Evolutionary conservation across 176 grass and related monocot genomes (phyloP).

Genomic region (Avena insularis): DNA sequence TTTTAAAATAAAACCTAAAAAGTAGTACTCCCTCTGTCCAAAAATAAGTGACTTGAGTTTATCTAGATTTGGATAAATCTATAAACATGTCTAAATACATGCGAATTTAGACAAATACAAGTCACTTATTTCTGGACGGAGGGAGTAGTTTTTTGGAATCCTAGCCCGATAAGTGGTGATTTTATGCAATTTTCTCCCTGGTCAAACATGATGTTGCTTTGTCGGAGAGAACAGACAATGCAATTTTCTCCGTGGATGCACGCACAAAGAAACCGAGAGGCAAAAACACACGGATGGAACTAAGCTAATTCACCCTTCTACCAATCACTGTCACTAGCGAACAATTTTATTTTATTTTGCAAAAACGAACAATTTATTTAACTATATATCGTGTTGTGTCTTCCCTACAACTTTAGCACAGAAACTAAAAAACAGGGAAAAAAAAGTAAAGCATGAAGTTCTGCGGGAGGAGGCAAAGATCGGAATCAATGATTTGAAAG

Average conservation of each 20-base stretch:
- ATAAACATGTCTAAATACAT: no score
- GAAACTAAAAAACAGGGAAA: background rate
- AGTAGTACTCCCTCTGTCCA: no score
- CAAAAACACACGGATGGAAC: slow-evolving; percentile 23
- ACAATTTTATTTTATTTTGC: no score
- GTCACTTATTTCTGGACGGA: no score
- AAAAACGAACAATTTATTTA: background rate
- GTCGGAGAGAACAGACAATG: slow-evolving; percentile 10
- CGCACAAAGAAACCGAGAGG: background rate
- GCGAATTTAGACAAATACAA: no score
- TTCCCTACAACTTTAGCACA: background rate
- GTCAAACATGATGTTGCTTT: background rate
- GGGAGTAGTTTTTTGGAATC: no score
- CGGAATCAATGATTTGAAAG: slow-evolving; percentile 52
- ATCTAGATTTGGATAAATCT: no score
- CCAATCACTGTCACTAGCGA: background rate
- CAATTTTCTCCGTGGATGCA: no score
- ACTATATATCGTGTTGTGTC: background rate
- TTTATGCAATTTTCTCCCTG: no score
- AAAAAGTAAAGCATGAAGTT: background rate
- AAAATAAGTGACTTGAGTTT: no score
- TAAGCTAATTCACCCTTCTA: slow-evolving; percentile 25
- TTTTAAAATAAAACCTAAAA: no score
- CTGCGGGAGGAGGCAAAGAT: slow-evolving; percentile 51
- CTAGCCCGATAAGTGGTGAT: no score